phyloP scores from a whole-genome alignment of 2,329 filamentous ascomycete genomes.

The Colletotrichum ledebouriae region DNA sequence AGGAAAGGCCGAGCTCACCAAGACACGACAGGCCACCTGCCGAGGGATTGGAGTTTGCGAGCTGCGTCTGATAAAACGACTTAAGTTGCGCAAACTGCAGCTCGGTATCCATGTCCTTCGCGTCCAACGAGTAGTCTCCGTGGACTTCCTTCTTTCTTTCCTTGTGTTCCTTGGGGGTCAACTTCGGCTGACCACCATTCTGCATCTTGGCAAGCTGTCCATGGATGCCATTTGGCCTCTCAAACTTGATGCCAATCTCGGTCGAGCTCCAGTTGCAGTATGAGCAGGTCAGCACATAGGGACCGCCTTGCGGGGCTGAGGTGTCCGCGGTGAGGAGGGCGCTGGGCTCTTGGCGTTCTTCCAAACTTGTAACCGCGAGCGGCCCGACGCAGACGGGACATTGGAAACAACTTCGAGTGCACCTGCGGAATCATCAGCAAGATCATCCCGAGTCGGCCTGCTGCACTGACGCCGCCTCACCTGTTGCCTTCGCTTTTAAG shows the following conservation, averaged over 20 bases:
- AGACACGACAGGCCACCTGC: conserved; percentile 61
- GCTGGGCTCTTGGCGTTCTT: conserved; percentile 63
- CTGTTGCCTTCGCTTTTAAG: conserved; percentile 94
- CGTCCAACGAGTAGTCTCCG: conserved; percentile 57
- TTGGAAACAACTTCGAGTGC: conserved; percentile 94
- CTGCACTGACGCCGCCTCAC: conserved; percentile 62
- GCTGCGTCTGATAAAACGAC: conserved; percentile 85
- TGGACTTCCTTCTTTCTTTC: conserved; percentile 65
- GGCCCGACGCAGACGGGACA: conserved; percentile 91
- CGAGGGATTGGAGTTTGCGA: conserved; percentile 72
- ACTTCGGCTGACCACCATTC: conserved; percentile 67
- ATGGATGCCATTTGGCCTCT: conserved; percentile 88
- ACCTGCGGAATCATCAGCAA: conserved; percentile 64
- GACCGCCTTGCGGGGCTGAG: conserved; percentile 55
- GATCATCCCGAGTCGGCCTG: not conserved
- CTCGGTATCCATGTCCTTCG: conserved; percentile 70
- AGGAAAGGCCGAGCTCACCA: conserved; percentile 72
- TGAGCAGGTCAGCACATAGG: conserved; percentile 85
- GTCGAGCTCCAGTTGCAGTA: conserved; percentile 95
- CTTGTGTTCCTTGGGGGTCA: conserved; percentile 65
- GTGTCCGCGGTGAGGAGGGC: conserved; percentile 59
- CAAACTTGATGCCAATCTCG: conserved; percentile 91
- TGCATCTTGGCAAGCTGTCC: conserved; percentile 81
- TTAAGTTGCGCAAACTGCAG: conserved; percentile 81
- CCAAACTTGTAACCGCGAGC: conserved; percentile 79